phyloP scores from a whole-genome alignment of 1,139 yeast genomes.

The Keqinozyma sinolaborantium region DNA sequence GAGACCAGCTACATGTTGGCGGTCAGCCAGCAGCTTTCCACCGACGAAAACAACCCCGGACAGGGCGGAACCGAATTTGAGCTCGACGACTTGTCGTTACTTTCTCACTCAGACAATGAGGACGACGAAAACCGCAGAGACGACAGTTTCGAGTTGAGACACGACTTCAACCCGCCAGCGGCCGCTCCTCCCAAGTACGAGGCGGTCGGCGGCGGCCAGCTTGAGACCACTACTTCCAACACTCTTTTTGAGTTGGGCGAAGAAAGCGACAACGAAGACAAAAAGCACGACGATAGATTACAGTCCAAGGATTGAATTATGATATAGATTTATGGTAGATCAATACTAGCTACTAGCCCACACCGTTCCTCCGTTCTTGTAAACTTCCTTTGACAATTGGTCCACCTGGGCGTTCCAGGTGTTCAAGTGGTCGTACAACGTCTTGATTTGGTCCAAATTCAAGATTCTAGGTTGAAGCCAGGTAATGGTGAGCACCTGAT shows the following conservation, averaged over 20 bases:
- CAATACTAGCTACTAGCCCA: conserved; percentile 30
- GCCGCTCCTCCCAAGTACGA: conserved; percentile 25
- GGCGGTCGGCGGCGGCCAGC: conserved; percentile 7
- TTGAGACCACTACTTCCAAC: conserved; percentile 14
- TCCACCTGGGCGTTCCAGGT: conserved; percentile 78
- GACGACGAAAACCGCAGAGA: conserved; percentile 23
- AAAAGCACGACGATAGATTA: conserved; percentile 29
- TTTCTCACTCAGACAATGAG: conserved; percentile 48
- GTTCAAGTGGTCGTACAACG: conserved; percentile 69
- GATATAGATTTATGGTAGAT: neutral
- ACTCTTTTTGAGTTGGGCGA: conserved; percentile 40
- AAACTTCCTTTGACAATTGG: conserved; percentile 49
- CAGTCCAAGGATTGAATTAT: conserved; percentile 7
- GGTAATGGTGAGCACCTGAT: conserved; percentile 69
- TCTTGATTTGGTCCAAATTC: conserved; percentile 72
- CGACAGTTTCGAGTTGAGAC: conserved; percentile 36
- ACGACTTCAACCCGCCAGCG: conserved; percentile 13
- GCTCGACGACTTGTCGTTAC: conserved; percentile 66
- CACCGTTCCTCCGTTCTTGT: conserved; percentile 34
- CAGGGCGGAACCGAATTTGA: conserved; percentile 61
- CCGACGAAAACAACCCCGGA: conserved; percentile 54
- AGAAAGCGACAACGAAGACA: conserved; percentile 26
- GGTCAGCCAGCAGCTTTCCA: conserved; percentile 87
- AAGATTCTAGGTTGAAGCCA: conserved; percentile 97
- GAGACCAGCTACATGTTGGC: conserved; percentile 94